These are phyloP conservation scores for Nidularia sp. DNA, from an alignment of 768 basidiomycete genomes.

Conservation along the genomic window DNA sequence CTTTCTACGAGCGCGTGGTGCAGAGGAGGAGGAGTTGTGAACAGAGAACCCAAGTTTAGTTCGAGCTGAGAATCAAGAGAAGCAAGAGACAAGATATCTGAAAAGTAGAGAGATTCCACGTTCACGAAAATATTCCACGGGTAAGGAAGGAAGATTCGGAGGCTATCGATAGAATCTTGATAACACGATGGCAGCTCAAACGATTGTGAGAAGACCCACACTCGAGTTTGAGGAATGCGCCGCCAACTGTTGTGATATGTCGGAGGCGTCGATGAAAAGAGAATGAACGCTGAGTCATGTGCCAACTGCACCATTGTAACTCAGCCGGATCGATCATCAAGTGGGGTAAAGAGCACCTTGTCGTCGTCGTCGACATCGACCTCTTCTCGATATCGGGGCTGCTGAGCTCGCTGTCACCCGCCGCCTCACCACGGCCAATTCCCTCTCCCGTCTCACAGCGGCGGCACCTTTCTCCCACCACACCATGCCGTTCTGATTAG, in stretches of 20 bases:
- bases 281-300: too few species aligned
- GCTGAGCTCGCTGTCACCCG: neutral
- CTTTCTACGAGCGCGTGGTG: conserved; percentile 15
- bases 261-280: neutral
- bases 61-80: conserved; percentile 8
- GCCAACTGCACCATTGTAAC: too few species aligned
- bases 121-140: conserved; percentile 6
- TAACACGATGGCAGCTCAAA: conserved; percentile 3
- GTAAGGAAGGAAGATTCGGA: conserved; percentile 8
- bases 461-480: conserved; percentile 1
- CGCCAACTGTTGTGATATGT: conserved; percentile 1
- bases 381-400: neutral
- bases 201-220: conserved; percentile 7
- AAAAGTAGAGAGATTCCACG: conserved; percentile 4
- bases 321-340: too few species aligned
- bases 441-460: neutral
- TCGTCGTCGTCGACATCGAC: too few species aligned
- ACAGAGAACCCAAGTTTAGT: conserved; percentile 8
- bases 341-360: too few species aligned
- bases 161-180: conserved; percentile 8
- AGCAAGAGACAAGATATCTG: conserved; percentile 3
- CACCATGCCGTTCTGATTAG: neutral
- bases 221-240: neutral
- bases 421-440: neutral
- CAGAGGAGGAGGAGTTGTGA: conserved; percentile 14